Evolutionary conservation across 2,329 filamentous ascomycete species (phyloP), one percentile per base, ranked within the genome.

Genomic region (Xylariaceae sp.): DNA sequence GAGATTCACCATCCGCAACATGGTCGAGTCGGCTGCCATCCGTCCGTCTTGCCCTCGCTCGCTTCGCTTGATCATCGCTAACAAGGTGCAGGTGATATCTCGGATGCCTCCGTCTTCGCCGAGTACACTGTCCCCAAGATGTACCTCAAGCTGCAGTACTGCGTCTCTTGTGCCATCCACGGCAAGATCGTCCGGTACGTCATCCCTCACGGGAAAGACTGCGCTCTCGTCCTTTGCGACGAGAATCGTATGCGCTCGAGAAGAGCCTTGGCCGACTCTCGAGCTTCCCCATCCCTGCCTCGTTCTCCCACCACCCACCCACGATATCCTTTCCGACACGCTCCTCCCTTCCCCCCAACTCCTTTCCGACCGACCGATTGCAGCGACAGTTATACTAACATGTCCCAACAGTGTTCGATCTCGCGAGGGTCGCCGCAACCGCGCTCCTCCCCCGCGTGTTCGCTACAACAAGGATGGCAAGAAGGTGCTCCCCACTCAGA

Each of bases 81-180:
- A 52, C 10, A 42, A 53, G 13, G 4, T 9, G 34, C 72, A 97
- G 94, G 94, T 91, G 94, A 99, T 90, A 99, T 99, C 82, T 97
- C 92, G 66, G 94, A 99, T 77, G 94, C 95, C 73, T 97, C 94
- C 73, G 94, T 99, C 79, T 99, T 97, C 82, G 78, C 89, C 72
- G 94, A 99, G 83, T 99, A 99, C 86, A 92, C 91, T 69, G 93
- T 99, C 73, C 94, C 94, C 81, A 99, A 99, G 90, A 99, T 99
- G 95, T 99, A 99, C 90, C 84, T 99, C 81, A 99, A 99, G 89
- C 88, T 99, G 77, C 94, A 99, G 84, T 99, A 99, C 90, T 99
- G 94, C 79, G 94, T 99, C 75, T 97, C 93, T 79, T 99, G 94
- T 82, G 94, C 94, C 74, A 99, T 99, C 68, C 94, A 99, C 86